phyloP scores from a whole-genome alignment of 331 rosid species.

The Malus hybrid region DNA sequence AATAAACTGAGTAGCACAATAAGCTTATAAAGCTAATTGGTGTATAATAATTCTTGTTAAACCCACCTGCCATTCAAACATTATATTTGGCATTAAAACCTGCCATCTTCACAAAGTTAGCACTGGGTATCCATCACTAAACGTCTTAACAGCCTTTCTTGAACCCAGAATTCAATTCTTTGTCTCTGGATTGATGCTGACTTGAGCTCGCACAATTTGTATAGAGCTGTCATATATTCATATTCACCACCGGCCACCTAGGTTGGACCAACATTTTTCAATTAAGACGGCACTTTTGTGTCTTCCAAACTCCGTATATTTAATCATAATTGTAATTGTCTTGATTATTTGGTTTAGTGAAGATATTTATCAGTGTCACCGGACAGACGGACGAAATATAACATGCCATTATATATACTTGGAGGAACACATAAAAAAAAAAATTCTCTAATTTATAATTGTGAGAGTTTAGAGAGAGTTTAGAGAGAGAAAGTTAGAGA shows the following conservation, averaged over 20 bases:
- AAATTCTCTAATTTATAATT: too few relatives aligned
- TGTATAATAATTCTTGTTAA: not conserved
- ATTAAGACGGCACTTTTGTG: not conserved
- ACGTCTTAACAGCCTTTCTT: not conserved
- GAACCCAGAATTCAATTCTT: not conserved
- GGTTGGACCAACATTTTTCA: not conserved
- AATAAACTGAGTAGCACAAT: not conserved
- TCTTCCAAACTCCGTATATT: not conserved
- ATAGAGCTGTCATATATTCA: not conserved
- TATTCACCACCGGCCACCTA: not conserved
- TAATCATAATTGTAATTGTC: too few relatives aligned
- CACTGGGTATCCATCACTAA: not conserved
- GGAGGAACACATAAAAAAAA: too few relatives aligned
- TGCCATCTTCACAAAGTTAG: not conserved
- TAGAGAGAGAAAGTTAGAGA: too few relatives aligned
- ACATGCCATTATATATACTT: too few relatives aligned
- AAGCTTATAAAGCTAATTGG: not conserved
- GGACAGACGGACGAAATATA: accelerated
- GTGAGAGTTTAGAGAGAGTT: too few relatives aligned
- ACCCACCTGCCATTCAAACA: not conserved
- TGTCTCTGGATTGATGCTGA: not conserved
- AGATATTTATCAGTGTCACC: too few relatives aligned
- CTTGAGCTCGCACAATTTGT: not conserved
- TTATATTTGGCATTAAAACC: not conserved
- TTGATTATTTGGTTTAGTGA: too few relatives aligned